Evolutionary conservation across 441 rosid genomes (phyloP), one percentile per base, ranked within the genome.

Genomic region (Erysimum cheiri): DNA sequence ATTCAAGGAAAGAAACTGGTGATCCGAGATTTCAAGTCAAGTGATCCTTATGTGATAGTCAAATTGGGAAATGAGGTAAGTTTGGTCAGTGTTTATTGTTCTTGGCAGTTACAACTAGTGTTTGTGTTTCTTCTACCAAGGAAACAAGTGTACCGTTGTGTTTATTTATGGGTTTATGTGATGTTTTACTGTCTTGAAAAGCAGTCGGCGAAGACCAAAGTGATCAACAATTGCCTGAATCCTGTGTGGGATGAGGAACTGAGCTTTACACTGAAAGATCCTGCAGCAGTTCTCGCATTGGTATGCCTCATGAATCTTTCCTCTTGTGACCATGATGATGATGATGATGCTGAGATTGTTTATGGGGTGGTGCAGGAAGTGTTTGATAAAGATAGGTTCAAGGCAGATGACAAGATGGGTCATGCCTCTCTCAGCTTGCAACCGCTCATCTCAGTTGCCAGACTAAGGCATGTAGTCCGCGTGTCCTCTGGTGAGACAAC

Each of bases 361-460:
- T 3, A 53, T 26, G 32, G 67, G 70, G 28, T 46, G 63, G 4
- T 22, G 39, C 87, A 95, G 99, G 96, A 95, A 88, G 98, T 95
- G 66, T 95, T 88, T 59, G 99, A 95, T 60, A 95, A 87, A 77
- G 99, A 95, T 75, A 88, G 88, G 56, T 95, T 95, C 88, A 95
- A 92, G 82, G 72, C 93, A 8, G 99, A 95, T 77, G 99, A 95
- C 75, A 90, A 95, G 79, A 95, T 95, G 99, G 99, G 99, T 17
- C 86, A 83, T 60, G 99, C 99, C 53, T 60, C 80, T 60, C 81
- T 95, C 69, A 90, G 78, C 84, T 93, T 95, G 77, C 99, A 92
- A 70, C 97, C 96, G 1, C 81, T 95, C 29, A 74, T 84, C 76
- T 92, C 99, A 39, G 86, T 90, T 10, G 88, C 95, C 32, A 80